A percentile compares a stretch with the other conserved stretches of the same genome.
Evolutionary conservation across 352 stramenopile genomes (phyloP).

Genomic region (Phytopythium aichiense): DNA sequence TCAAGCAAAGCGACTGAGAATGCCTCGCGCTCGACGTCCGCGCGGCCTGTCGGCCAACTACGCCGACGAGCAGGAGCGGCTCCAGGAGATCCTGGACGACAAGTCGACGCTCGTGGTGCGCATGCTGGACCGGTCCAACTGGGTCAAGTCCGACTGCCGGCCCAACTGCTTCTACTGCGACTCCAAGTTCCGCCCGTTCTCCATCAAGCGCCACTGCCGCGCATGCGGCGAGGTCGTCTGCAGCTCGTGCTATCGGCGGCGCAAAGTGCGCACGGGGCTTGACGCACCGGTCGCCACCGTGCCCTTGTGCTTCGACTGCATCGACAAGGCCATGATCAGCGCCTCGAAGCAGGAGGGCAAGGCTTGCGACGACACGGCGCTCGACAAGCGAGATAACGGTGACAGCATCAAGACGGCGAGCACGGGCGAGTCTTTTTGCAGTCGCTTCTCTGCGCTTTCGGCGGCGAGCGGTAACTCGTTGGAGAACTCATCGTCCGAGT

Average conservation of each 20-base stretch:
- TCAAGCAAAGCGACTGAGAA: background rate
- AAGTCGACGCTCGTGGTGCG: slow-evolving; percentile 44
- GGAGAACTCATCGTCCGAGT: slow-evolving; percentile 22
- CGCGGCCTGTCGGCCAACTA: slow-evolving; percentile 49
- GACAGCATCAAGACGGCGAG: slow-evolving; percentile 33
- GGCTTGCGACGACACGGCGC: slow-evolving; percentile 7
- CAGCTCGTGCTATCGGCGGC: slow-evolving; percentile 60
- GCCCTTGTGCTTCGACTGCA: slow-evolving; percentile 74
- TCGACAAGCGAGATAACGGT: slow-evolving; percentile 13
- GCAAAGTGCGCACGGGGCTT: slow-evolving; percentile 28
- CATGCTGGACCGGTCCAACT: slow-evolving; percentile 63
- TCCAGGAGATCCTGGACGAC: slow-evolving; percentile 57
- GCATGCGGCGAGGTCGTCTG: slow-evolving; percentile 80
- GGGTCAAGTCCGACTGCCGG: slow-evolving; percentile 66
- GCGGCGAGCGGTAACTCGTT: slow-evolving; percentile 18
- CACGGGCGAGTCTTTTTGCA: slow-evolving; percentile 31
- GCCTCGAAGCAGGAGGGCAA: slow-evolving; percentile 3
- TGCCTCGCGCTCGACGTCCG: slow-evolving; percentile 23
- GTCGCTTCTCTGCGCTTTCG: slow-evolving; percentile 40
- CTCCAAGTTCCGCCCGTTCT: slow-evolving; percentile 71
- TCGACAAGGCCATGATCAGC: slow-evolving; percentile 60
- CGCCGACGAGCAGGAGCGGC: slow-evolving; percentile 44
- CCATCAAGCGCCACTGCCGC: slow-evolving; percentile 76
- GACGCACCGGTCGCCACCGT: slow-evolving; percentile 21
- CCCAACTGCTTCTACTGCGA: slow-evolving; percentile 78